A percentile compares a stretch with the other conserved stretches of the same genome.
These are phyloP conservation scores for Parasarocladium wereldwijsianum DNA, from an alignment of 2,329 filamentous ascomycete species.

Conservation along the genomic window DNA sequence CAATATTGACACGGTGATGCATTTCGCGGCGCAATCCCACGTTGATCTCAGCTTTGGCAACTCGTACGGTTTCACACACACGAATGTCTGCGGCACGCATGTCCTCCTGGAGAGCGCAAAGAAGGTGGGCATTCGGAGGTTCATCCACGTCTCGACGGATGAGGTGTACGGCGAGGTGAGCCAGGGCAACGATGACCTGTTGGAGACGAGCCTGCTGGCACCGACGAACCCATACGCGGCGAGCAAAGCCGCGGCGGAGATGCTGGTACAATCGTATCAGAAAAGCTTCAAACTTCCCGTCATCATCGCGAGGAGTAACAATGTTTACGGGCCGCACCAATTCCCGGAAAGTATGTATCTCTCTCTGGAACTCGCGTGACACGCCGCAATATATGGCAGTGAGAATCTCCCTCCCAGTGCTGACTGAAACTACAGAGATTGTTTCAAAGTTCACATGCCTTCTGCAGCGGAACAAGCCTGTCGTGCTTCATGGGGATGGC, in stretches of 20 bases:
- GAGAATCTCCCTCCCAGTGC: no score
- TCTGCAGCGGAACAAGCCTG: conserved; percentile 48
- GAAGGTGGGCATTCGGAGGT: conserved; percentile 54
- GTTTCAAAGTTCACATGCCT: conserved; percentile 72
- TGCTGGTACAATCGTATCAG: conserved; percentile 76
- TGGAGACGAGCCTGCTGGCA: conserved; percentile 59
- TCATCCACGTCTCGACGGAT: conserved; percentile 74
- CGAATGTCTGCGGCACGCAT: conserved; percentile 75
- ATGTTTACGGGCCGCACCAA: conserved; percentile 75
- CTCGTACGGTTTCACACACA: conserved; percentile 67
- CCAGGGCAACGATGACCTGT: conserved; percentile 54
- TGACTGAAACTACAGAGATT: conserved; percentile 62
- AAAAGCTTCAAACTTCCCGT: conserved; percentile 70
- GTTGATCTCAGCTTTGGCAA: conserved; percentile 74
- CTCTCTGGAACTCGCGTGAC: no score
- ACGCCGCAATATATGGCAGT: no score
- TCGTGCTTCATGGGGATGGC: conserved; percentile 65
- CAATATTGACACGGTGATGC: conserved; percentile 65
- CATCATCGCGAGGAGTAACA: conserved; percentile 71
- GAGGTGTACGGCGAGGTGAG: conserved; percentile 75
- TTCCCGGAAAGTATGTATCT: conserved; percentile 59
- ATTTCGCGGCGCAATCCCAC: conserved; percentile 77
- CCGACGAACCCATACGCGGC: conserved; percentile 75
- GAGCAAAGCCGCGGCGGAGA: conserved; percentile 69
- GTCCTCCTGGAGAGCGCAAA: conserved; percentile 65